Evolutionary conservation across 2,329 filamentous ascomycete genomes (phyloP), one percentile per base, ranked within the genome.

Genomic region (Hortaea werneckii): DNA sequence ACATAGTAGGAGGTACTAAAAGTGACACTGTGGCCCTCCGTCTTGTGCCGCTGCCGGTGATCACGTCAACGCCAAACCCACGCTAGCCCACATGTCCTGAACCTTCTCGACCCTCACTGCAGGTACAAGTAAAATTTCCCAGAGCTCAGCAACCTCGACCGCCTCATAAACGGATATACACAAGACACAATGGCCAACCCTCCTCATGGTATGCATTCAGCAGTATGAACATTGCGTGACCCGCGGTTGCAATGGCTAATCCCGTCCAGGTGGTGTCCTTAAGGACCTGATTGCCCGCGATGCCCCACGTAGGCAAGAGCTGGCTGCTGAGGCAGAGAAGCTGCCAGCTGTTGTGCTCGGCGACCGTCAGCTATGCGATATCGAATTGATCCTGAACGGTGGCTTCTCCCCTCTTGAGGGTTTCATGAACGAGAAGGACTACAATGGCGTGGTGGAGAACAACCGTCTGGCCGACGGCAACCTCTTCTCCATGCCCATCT

Each of bases 221-320:
- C n/a, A n/a, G n/a, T n/a, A n/a, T n/a, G n/a, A n/a, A n/a, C n/a
- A n/a, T n/a, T n/a, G n/a, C n/a, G n/a, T n/a, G n/a, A n/a, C n/a
- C n/a, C n/a, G n/a, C n/a, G n/a, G n/a, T n/a, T n/a, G n/a, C n/a
- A n/a, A n/a, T n/a, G n/a, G n/a, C n/a, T n/a, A n/a, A n/a, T n/a
- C n/a, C n/a, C n/a, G n/a, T n/a, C 32, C 54, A 73, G 90, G 90
- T 72, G 92, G 92, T 65, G 76, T 90, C 76, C 86, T 98, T 64
- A 96, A 96, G 84, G 92, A 98, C 77, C 80, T 98, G 66, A 79
- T 96, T 59, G 89, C 88, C 56, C 85, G 92, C 72, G 92, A 98
- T 79, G 78, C 82, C 53, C 85, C 86, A 57, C 82, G 85, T 63
- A 83, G 92, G 56, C 76, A 76, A 53, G 75, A 95, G 73, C 84